Evolutionary conservation across 805 yeast species (phyloP).

Genomic region (Suhomyces faveliae): DNA sequence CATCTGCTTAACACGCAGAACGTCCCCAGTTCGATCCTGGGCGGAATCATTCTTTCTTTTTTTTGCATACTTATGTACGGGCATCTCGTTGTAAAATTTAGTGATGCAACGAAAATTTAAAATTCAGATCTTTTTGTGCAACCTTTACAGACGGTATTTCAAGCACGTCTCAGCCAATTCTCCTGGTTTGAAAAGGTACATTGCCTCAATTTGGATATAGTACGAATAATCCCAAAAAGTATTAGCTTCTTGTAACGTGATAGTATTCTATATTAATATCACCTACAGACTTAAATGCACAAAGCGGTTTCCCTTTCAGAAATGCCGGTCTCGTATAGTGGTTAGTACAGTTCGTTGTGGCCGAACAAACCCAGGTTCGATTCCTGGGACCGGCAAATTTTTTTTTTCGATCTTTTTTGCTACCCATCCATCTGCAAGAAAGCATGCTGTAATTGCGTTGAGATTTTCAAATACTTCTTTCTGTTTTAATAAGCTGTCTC

Average conservation of each 20-base stretch:
- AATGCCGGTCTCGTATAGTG: conserved; percentile 18
- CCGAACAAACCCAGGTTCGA: conserved; percentile 19
- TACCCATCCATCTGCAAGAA: neutral
- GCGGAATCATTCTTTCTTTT: conserved; percentile 70
- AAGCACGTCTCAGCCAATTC: too few species aligned
- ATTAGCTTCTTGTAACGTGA: too few species aligned
- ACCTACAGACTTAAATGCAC: too few species aligned
- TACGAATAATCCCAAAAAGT: too few species aligned
- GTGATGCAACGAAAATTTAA: neutral
- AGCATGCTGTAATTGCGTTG: neutral
- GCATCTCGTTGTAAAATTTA: neutral
- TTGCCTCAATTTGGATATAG: neutral
- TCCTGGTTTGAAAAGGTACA: too few species aligned
- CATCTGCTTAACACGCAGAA: conserved; percentile 99
- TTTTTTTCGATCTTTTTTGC: neutral
- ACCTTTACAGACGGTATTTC: too few species aligned
- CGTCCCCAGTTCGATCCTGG: conserved; percentile 99
- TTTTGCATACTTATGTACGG: neutral
- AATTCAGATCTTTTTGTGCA: too few species aligned
- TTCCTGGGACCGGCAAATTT: conserved; percentile 17
- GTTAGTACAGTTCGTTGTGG: conserved; percentile 20
- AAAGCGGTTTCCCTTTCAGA: neutral
- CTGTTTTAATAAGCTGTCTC: neutral
- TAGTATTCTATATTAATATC: too few species aligned
- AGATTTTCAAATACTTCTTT: neutral